Percentiles rank a stretch among this genome's conserved stretches.
These are phyloP conservation scores for Gymnopus androsaceus DNA, from an alignment of 1,284 basidiomycete genomes.

Conservation along the genomic window DNA sequence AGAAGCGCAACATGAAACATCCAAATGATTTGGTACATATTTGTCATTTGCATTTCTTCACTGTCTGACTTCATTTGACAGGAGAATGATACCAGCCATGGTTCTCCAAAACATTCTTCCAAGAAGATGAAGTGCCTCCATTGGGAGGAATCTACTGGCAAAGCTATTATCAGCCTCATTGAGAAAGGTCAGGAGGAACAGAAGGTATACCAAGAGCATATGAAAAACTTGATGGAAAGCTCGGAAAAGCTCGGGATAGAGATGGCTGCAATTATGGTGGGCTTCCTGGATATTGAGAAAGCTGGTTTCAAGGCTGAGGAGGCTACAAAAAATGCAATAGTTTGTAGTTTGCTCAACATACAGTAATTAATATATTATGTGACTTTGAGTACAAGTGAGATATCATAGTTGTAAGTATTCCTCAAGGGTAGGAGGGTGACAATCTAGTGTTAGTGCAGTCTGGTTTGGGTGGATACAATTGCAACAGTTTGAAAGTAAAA, in stretches of 20 bases:
- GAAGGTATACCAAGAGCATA: neutral
- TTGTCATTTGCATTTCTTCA: too few relatives aligned
- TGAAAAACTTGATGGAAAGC: neutral
- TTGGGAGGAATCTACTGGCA: neutral
- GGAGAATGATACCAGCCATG: too few relatives aligned
- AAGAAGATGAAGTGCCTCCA: neutral
- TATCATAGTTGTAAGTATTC: slow-evolving; percentile 16
- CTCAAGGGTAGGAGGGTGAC: slow-evolving; percentile 21
- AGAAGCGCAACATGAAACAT: neutral
- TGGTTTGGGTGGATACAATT: slow-evolving; percentile 28
- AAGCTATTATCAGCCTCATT: neutral
- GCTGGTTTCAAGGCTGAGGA: neutral
- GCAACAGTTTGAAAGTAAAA: slow-evolving; percentile 24
- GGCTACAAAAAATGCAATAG: neutral
- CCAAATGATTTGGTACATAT: too few relatives aligned
- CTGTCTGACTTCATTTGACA: too few relatives aligned
- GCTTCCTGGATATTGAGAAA: neutral
- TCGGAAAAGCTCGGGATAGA: neutral
- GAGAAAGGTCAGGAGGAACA: neutral
- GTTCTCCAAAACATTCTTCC: too few relatives aligned
- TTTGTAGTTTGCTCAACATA: neutral
- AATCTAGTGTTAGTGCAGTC: slow-evolving; percentile 23
- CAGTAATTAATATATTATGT: neutral
- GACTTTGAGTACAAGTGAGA: neutral
- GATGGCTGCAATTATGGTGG: neutral